A percentile compares a stretch with the other conserved stretches of the same genome.
Conservation (phyloP, 2,329 filamentous ascomycete species). For the Sporothrix schenckii region DNA sequence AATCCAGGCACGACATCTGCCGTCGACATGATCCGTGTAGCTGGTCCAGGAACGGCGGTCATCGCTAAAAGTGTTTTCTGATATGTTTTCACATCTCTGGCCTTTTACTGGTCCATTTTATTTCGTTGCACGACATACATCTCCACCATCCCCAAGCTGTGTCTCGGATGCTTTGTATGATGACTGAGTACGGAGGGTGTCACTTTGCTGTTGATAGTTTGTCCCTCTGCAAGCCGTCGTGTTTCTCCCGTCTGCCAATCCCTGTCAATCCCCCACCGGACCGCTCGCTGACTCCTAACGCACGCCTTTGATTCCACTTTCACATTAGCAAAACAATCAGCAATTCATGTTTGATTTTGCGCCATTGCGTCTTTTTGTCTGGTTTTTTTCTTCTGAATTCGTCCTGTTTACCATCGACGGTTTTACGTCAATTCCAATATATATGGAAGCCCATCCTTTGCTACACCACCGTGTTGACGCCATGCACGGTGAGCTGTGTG, state of each 20-base stretch:
- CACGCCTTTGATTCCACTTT: not conserved
- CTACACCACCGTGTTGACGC: conserved; percentile 4
- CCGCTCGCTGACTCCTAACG: not conserved
- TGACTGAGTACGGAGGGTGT: not conserved
- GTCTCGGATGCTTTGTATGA: conserved; percentile 19
- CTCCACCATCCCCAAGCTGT: not conserved
- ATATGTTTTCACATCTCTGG: not conserved
- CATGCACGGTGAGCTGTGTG: not conserved
- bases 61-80: not conserved
- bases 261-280: not conserved
- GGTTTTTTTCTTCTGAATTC: not conserved
- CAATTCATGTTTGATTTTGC: not conserved
- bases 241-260: not conserved
- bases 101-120: not conserved
- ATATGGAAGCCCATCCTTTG: not conserved
- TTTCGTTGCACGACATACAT: not conserved
- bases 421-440: not conserved
- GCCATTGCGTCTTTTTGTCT: not conserved
- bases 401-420: no score
- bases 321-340: not conserved
- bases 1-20: not conserved
- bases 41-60: not conserved
- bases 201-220: not conserved
- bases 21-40: not conserved
- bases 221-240: not conserved